These are phyloP conservation scores for Peronosclerospora sorghi DNA, from an alignment of 352 stramenopile species.

Conservation along the genomic window DNA sequence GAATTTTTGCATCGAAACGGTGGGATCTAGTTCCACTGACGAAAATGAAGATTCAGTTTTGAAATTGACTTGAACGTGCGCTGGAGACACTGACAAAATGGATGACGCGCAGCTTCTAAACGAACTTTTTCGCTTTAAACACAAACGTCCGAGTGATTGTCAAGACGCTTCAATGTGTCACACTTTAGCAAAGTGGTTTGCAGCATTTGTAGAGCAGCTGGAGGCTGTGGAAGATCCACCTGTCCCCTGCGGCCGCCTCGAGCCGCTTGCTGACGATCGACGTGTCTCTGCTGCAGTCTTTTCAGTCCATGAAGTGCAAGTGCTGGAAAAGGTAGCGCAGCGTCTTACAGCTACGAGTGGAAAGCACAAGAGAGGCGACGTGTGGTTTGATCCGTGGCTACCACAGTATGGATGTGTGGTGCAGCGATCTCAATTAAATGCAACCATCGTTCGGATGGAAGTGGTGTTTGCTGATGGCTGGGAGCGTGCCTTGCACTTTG, in stretches of 20 bases:
- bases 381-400: conserved; percentile 31
- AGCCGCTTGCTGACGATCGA: conserved; percentile 15
- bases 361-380: conserved; percentile 9
- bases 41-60: no score
- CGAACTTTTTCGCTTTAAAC: conserved; percentile 34
- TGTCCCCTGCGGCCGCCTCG: conserved; percentile 5
- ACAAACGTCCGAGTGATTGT: conserved; percentile 21
- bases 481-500: conserved; percentile 25
- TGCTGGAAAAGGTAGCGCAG: conserved; percentile 8
- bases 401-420: conserved; percentile 35
- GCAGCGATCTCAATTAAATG: conserved; percentile 20
- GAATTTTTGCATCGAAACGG: no score
- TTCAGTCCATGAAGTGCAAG: conserved; percentile 16
- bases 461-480: conserved; percentile 36
- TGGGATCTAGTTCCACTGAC: no score
- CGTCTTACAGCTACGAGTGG: conserved; percentile 1
- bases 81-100: no score
- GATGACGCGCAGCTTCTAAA: conserved; percentile 12
- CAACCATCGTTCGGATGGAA: conserved; percentile 14
- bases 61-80: no score
- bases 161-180: conserved; percentile 11
- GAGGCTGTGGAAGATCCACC: conserved; percentile 1
- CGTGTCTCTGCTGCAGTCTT: conserved; percentile 14
- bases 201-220: conserved; percentile 9
- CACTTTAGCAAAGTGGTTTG: conserved; percentile 5